Evolutionary conservation across 2,329 filamentous ascomycete genomes (phyloP).

Genomic region (Zymoseptoria crescenta): DNA sequence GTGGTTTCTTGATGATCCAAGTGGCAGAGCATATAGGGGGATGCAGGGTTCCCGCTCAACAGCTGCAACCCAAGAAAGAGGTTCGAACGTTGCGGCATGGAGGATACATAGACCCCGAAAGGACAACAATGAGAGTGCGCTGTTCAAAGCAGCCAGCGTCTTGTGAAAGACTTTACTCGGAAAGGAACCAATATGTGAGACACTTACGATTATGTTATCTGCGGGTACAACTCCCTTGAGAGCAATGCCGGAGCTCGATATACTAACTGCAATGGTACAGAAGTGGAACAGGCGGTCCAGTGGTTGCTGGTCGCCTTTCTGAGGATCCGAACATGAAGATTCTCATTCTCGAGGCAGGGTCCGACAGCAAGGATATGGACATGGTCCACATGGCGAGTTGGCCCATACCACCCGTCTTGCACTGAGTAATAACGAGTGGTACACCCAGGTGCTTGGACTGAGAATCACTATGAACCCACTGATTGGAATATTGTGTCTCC

Average conservation of each 20-base stretch:
- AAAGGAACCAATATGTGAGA: constrained; percentile 11
- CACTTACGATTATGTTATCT: constrained; percentile 21
- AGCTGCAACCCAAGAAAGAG: too few species aligned
- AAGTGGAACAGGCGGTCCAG: constrained; percentile 20
- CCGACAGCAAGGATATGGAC: constrained; percentile 32
- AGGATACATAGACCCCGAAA: too few species aligned
- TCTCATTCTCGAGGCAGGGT: constrained; percentile 22
- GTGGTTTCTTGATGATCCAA: too few species aligned
- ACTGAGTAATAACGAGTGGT: too few species aligned
- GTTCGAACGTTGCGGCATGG: too few species aligned
- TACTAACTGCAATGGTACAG: too few species aligned
- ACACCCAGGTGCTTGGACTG: constrained; percentile 37
- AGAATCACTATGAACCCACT: constrained; percentile 36
- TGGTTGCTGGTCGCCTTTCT: constrained; percentile 20
- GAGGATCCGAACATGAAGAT: constrained; percentile 21
- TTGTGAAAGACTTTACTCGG: neutral
- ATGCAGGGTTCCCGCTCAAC: too few species aligned
- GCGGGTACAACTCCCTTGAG: constrained; percentile 19
- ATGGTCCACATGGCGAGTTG: constrained; percentile 44
- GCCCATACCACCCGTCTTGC: too few species aligned
- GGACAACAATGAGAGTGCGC: too few species aligned
- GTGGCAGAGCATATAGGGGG: too few species aligned
- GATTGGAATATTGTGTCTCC: constrained; percentile 40
- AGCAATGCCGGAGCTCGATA: too few species aligned
- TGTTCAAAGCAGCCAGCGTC: too few species aligned